These are phyloP conservation scores for Acidomyces sp. DNA, from an alignment of 495 filamentous ascomycete genomes.

Conservation along the genomic window DNA sequence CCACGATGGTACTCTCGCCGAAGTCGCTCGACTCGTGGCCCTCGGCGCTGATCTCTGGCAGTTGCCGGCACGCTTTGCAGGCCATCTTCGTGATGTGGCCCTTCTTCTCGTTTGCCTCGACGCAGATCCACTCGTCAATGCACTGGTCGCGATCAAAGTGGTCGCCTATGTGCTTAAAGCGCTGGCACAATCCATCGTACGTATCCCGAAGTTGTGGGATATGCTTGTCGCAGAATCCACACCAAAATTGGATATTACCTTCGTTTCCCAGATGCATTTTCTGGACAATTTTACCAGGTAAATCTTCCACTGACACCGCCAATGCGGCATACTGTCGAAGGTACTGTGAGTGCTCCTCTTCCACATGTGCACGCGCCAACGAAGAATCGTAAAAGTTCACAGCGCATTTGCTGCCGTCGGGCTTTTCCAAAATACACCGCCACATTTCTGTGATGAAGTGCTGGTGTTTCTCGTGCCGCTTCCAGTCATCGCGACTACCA, in stretches of 20 bases:
- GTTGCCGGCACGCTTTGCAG: neutral
- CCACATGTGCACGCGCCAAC: slow-evolving; percentile 47
- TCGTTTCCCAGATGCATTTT: slow-evolving; percentile 55
- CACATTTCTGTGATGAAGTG: slow-evolving; percentile 66
- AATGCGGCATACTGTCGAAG: slow-evolving; percentile 20
- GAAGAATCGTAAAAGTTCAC: slow-evolving; percentile 50
- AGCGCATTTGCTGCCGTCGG: slow-evolving; percentile 34
- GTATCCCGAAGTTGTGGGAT: slow-evolving; percentile 38
- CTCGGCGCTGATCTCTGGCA: neutral
- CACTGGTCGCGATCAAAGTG: slow-evolving; percentile 49
- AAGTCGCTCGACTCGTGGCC: neutral
- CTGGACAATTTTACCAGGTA: too few relatives aligned
- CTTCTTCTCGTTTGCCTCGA: slow-evolving; percentile 24
- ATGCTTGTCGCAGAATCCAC: slow-evolving; percentile 62
- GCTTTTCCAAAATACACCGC: slow-evolving; percentile 46
- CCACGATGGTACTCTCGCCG: neutral
- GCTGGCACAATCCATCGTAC: slow-evolving; percentile 48
- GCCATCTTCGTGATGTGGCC: slow-evolving; percentile 4
- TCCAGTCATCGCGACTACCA: slow-evolving; percentile 94
- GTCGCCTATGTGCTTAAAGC: slow-evolving; percentile 78
- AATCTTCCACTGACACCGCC: neutral
- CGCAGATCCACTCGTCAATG: slow-evolving; percentile 38
- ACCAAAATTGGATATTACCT: slow-evolving; percentile 66
- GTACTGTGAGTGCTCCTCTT: slow-evolving; percentile 41
- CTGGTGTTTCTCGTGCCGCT: slow-evolving; percentile 82